Evolutionary conservation across 768 basidiomycete species (phyloP).

Genomic region (Lyophyllum semitale): DNA sequence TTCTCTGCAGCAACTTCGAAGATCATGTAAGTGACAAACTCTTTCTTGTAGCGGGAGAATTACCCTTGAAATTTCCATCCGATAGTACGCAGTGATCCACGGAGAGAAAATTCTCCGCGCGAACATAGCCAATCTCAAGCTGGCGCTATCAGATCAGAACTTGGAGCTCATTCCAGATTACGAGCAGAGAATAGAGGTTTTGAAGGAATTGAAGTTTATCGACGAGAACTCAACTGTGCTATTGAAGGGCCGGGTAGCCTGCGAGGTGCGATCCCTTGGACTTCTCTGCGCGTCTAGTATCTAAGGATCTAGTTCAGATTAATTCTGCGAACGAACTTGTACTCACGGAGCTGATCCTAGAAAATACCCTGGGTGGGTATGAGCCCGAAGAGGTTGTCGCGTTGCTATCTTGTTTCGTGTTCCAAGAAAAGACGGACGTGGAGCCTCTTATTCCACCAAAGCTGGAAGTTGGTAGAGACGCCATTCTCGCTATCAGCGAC

Average conservation of each 20-base stretch:
- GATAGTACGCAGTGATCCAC: conserved; percentile 77
- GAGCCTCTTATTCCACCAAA: conserved; percentile 82
- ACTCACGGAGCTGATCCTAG: conserved; percentile 93
- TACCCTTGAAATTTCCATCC: conserved; percentile 3
- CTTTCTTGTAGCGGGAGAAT: not conserved
- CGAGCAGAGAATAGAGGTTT: conserved; percentile 88
- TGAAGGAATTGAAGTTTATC: conserved; percentile 91
- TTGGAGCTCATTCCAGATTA: conserved; percentile 96
- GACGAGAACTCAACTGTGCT: conserved; percentile 95
- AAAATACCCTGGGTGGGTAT: conserved; percentile 88
- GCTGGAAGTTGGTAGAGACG: conserved; percentile 77
- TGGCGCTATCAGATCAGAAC: conserved; percentile 94
- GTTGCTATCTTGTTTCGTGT: conserved; percentile 93
- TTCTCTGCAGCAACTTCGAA: conserved; percentile 65
- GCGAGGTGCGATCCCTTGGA: conserved; percentile 65
- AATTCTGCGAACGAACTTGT: conserved; percentile 98
- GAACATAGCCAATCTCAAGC: conserved; percentile 76
- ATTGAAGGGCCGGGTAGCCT: conserved; percentile 96
- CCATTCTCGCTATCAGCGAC: conserved; percentile 77
- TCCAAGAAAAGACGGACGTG: conserved; percentile 95
- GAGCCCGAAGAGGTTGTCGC: conserved; percentile 97
- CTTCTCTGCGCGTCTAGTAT: not conserved
- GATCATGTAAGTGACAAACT: conserved; percentile 62
- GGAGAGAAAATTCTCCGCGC: conserved; percentile 71
- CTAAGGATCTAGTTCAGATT: conserved; percentile 56